Evolutionary conservation across 176 grass and related monocot species (phyloP), one percentile per base, ranked within the genome.

Genomic region (Typha latifolia): DNA sequence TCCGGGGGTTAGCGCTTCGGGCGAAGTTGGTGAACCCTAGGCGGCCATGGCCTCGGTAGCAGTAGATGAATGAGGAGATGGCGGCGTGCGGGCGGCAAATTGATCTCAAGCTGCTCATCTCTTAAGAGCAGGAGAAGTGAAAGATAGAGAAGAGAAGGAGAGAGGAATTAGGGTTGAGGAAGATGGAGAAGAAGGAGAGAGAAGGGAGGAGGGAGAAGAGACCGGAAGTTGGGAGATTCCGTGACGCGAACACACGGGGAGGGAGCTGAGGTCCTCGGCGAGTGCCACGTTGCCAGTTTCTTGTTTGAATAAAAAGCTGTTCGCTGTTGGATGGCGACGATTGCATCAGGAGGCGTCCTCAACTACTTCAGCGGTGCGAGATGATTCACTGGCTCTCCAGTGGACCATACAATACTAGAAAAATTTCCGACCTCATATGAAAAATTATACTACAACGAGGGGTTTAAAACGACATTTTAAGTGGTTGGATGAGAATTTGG

Each of bases 51-150:
- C 76, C 73, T 4, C 75, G 66, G 71, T 72, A 81, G 64, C 61
- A 79, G 49, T 81, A 74, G 74, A 86, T 71, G 50, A 92, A 80
- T 66, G 85, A 75, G 64, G 85, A 84, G 32, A 83, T 72, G 66
- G 75, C 66, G 1, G 63, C 32, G 32, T 76, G 52, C 4, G 63
- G 64, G 29, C 73, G 73, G 63, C 32, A 67, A 51, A 67, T 61
- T 8, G 31, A 50, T 72, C 85, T 82, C 56, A 92, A 72, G 77
- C 66, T 82, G 57, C 81, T 90, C 93, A 97, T 92, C 77, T 26
- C 68, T 75, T 74, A 48, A 43, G 37, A 43, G 7, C 12, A 56
- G 21, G 20, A 19, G 53, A 11, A 59, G 53, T 9, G 18, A 11
- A 55, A n/a, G 51, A n/a, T 14, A 7, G 14, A n/a, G 9, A 52